Percentiles rank a stretch among this genome's conserved stretches.
phyloP scores from a whole-genome alignment of 75 land plant genomes.

The Cunninghamia lanceolata region DNA sequence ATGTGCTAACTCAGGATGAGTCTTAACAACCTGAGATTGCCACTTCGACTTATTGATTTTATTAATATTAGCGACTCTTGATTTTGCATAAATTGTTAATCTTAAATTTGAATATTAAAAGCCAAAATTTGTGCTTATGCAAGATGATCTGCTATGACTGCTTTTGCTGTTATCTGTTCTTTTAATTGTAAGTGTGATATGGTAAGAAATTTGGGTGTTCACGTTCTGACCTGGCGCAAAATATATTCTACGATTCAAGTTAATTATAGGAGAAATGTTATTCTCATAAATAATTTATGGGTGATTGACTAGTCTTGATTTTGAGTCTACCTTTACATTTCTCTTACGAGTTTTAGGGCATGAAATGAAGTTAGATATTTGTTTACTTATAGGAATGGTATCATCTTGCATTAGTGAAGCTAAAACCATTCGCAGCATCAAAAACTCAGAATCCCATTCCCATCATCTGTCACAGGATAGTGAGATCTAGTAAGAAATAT shows the following conservation, averaged over 20 bases:
- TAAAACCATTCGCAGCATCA: not conserved
- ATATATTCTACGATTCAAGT: not conserved
- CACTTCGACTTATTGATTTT: too few relatives aligned
- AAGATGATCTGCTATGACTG: too few relatives aligned
- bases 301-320: not conserved
- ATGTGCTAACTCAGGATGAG: too few relatives aligned
- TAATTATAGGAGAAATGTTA: not conserved
- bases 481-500: not conserved
- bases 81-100: not conserved
- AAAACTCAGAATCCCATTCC: not conserved
- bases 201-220: not conserved
- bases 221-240: not conserved
- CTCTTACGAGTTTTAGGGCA: not conserved
- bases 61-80: not conserved
- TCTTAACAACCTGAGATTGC: too few relatives aligned
- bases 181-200: not conserved
- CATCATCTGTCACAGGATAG: not conserved
- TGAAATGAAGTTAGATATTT: not conserved
- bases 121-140: not conserved
- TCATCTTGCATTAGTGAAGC: not conserved
- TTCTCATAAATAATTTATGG: not conserved
- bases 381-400: not conserved
- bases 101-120: not conserved
- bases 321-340: not conserved
- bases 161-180: not conserved